These are phyloP conservation scores for Trichothecium sympodiale DNA, from an alignment of 2,329 filamentous ascomycete genomes.

Conservation along the genomic window DNA sequence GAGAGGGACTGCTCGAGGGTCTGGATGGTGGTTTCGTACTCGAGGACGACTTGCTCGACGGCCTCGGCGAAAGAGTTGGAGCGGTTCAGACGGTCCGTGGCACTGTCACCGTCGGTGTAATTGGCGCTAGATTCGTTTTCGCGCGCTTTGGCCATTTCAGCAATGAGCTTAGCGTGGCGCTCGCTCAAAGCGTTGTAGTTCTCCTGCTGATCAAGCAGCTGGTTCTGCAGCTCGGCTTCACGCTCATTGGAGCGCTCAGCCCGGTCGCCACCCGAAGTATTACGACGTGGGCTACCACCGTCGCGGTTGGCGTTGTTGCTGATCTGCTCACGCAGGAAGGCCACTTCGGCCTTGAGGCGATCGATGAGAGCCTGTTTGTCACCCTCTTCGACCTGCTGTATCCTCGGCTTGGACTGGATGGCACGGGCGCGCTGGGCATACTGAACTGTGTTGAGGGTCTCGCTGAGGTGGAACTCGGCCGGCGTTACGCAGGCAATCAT, in stretches of 20 bases:
- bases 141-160: constrained; percentile 79
- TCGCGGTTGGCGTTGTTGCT: constrained; percentile 61
- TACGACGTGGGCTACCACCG: constrained; percentile 43
- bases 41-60: constrained; percentile 88
- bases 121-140: constrained; percentile 55
- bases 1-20: constrained; percentile 83
- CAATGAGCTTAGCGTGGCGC: constrained; percentile 89
- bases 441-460: constrained; percentile 94
- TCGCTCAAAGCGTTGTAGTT: constrained; percentile 87
- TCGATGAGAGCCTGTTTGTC: constrained; percentile 94
- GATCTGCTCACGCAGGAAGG: constrained; percentile 89
- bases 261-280: constrained; percentile 48
- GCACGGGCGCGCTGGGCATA: constrained; percentile 93
- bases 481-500: constrained; percentile 99
- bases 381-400: constrained; percentile 84
- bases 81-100: constrained; percentile 79
- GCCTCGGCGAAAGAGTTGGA: constrained; percentile 95
- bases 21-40: constrained; percentile 98
- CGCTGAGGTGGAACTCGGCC: constrained; percentile 92
- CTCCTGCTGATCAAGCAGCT: constrained; percentile 84
- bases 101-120: constrained; percentile 55
- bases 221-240: constrained; percentile 85
- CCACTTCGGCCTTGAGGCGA: constrained; percentile 82
- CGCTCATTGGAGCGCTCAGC: constrained; percentile 71
- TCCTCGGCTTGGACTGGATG: constrained; percentile 94